Base-by-base conservation (phyloP, 257 asterid species). In the Primulina huaijiensis region DNA sequence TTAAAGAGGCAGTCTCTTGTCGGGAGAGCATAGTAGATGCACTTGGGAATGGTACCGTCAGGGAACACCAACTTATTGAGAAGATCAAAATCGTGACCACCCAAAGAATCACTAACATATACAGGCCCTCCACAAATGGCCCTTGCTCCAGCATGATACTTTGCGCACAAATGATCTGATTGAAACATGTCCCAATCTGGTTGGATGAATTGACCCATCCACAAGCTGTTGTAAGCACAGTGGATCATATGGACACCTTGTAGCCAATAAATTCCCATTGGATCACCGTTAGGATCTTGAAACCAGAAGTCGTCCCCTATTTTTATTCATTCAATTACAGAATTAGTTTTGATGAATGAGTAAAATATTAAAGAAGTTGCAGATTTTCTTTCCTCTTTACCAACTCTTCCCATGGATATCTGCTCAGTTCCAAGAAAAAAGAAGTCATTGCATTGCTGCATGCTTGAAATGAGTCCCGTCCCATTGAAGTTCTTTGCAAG, bases 371-470 rank as follows among this genome's bases (percentile, higher is more conserved):
- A 14, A 14, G 56, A 46, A 16, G 56, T 7, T 5, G 56, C 20
- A 12, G 8, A 16, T 14, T 16, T 46, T 46, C 53, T 43, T 43
- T 43, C 31, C 16, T 7, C 8, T 31, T 67, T 79, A 82, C 87
- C 87, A 57, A 80, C 87, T 75, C 87, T 61, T 14, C 76, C 85
- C 75, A 83, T 79, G 31, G 85, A 80, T 57, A 83, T 83, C 50
- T 77, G 81, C 50, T 80, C 71, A 53, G 87, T 83, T 25, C 79
- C 87, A 10, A 83, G 64, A 79, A 83, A 83, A 53, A 83, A 77
- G 73, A 83, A 83, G 75, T 83, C 88, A 43, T 83, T 83, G 78
- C 88, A 83, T 46, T 83, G 88, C 77, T 83, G 83, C 88, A 83
- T 83, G 85, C 88, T 83, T 55, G 88, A 81, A 62, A 83, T 78